Percentiles rank a stretch among this genome's conserved stretches.
These are phyloP conservation scores for Fusarium sacchari DNA, from an alignment of 2,329 filamentous ascomycete species.

Conservation along the genomic window DNA sequence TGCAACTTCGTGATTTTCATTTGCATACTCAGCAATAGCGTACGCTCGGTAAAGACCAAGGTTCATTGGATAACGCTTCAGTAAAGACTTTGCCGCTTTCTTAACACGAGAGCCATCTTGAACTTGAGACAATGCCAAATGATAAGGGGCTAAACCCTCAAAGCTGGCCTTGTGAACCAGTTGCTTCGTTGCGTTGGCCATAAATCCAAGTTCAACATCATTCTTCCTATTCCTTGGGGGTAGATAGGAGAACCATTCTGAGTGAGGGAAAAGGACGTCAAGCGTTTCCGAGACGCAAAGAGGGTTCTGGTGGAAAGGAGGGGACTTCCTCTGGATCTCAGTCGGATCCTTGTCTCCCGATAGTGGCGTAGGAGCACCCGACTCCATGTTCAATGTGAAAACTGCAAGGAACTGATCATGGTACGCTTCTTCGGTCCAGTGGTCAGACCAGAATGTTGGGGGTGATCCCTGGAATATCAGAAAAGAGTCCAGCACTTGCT, in stretches of 20 bases:
- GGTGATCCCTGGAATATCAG: slow-evolving; percentile 75
- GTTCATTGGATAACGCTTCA: slow-evolving; percentile 74
- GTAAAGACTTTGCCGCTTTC: slow-evolving; percentile 76
- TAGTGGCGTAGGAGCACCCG: not conserved
- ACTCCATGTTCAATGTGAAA: not conserved
- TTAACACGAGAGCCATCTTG: slow-evolving; percentile 66
- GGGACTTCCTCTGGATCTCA: slow-evolving; percentile 38
- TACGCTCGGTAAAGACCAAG: slow-evolving; percentile 81
- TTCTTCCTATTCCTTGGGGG: slow-evolving; percentile 36
- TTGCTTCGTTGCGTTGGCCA: slow-evolving; percentile 65
- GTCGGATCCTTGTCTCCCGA: slow-evolving; percentile 26
- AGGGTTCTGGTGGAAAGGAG: slow-evolving; percentile 47
- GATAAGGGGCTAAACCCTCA: slow-evolving; percentile 69
- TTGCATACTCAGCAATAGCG: slow-evolving; percentile 73
- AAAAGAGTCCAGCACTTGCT: slow-evolving; percentile 74
- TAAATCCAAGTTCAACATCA: slow-evolving; percentile 56
- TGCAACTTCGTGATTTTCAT: slow-evolving; percentile 67
- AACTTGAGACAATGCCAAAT: slow-evolving; percentile 72
- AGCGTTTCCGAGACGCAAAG: slow-evolving; percentile 50
- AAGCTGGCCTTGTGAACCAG: slow-evolving; percentile 59
- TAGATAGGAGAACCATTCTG: slow-evolving; percentile 58
- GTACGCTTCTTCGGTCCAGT: slow-evolving; percentile 45
- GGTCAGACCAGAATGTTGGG: slow-evolving; percentile 49
- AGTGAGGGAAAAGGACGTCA: slow-evolving; percentile 64
- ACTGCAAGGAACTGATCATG: slow-evolving; percentile 46